Conservation (phyloP, 257 asterid species). For the Lycium barbarum region DNA sequence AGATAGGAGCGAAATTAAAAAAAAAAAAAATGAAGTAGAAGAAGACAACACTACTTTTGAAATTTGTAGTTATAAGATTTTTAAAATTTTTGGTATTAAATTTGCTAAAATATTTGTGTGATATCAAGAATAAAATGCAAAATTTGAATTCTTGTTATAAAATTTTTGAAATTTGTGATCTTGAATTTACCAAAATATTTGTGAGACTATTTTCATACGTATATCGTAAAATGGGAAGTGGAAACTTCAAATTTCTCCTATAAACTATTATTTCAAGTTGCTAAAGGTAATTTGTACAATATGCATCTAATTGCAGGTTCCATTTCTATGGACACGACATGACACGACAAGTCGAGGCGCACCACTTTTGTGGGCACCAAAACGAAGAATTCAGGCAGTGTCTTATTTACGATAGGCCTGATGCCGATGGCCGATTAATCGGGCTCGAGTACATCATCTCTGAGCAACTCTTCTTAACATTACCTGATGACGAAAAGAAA, state of each 20-base stretch:
- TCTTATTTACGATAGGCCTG: constrained; percentile 77
- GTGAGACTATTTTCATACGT: too few species aligned
- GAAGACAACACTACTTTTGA: too few species aligned
- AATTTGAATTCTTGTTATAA: too few species aligned
- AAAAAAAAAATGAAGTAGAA: too few species aligned
- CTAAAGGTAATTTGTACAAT: background rate
- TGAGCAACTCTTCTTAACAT: constrained; percentile 62
- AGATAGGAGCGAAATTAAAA: too few species aligned
- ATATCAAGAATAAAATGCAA: too few species aligned
- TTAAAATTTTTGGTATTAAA: too few species aligned
- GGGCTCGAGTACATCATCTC: constrained; percentile 77
- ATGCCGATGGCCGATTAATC: constrained; percentile 65
- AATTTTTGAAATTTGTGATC: background rate
- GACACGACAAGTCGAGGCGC: constrained; percentile 95
- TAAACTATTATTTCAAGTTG: background rate
- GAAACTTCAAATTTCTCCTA: too few species aligned
- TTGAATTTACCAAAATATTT: too few species aligned
- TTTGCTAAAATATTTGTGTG: too few species aligned
- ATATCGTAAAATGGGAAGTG: too few species aligned
- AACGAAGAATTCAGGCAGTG: constrained; percentile 92
- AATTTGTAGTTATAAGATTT: too few species aligned
- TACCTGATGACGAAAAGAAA: constrained; percentile 82
- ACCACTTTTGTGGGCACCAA: constrained; percentile 84
- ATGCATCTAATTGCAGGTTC: constrained; percentile 46
- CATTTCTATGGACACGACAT: constrained; percentile 90